Conservation (phyloP, 1,139 yeast species). For the Zygoascus sp. region DNA sequence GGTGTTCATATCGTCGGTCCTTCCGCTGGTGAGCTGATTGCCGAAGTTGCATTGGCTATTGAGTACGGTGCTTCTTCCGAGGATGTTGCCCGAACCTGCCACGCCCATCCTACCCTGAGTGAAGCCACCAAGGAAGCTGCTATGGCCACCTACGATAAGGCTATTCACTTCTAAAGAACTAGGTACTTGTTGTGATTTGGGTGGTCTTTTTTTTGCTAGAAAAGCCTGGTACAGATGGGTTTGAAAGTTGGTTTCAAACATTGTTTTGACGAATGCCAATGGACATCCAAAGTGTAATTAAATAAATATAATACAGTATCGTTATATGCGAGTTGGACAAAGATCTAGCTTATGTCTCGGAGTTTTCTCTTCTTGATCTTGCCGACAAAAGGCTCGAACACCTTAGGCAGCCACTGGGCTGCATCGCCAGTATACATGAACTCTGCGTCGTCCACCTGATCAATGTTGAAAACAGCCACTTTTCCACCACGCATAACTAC, state of each 20-base stretch:
- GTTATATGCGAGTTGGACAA: background rate
- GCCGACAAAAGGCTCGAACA: slow-evolving; percentile 49
- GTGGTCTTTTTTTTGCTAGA: no score
- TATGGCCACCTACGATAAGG: slow-evolving; percentile 83
- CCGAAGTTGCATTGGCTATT: slow-evolving; percentile 94
- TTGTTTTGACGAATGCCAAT: no score
- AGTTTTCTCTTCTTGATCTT: slow-evolving; percentile 9
- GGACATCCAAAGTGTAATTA: slow-evolving; percentile 6
- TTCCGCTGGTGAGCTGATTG: slow-evolving; percentile 99
- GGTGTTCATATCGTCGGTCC: slow-evolving; percentile 98
- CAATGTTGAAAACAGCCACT: slow-evolving; percentile 79
- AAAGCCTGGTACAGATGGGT: background rate
- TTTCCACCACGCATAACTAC: slow-evolving; percentile 69
- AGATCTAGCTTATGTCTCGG: background rate
- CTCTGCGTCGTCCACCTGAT: slow-evolving; percentile 36
- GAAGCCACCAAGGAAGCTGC: slow-evolving; percentile 99
- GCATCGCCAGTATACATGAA: slow-evolving; percentile 87
- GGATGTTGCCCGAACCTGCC: slow-evolving; percentile 95
- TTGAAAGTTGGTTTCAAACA: background rate
- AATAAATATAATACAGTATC: slow-evolving; percentile 6
- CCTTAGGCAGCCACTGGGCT: slow-evolving; percentile 61
- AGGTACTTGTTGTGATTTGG: background rate
- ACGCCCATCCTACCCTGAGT: slow-evolving; percentile 96
- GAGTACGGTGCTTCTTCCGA: slow-evolving; percentile 99
- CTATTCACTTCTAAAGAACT: slow-evolving; percentile 65